Conservation (phyloP, 23 red algal genomes). For the Gracilaria domingensis region DNA sequence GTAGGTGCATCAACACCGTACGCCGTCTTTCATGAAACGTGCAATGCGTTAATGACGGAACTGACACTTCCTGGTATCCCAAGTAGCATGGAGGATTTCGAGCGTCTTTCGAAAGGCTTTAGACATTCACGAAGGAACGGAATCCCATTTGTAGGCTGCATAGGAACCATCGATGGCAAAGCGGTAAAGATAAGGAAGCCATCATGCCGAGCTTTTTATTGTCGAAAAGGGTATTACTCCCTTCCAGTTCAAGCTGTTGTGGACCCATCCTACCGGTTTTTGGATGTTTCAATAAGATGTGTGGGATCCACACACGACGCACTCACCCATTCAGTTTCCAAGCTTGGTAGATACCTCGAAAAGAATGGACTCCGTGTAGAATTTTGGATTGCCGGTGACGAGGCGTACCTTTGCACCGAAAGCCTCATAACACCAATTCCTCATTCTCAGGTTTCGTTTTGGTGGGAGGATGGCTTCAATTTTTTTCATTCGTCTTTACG, state of each 20-base stretch:
- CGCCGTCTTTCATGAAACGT: no score
- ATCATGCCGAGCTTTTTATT: background rate
- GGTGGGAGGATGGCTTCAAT: no score
- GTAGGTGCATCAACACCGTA: no score
- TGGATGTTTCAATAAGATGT: constrained; percentile 4
- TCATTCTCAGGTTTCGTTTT: background rate
- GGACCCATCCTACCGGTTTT: background rate
- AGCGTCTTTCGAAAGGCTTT: no score
- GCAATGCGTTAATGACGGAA: no score
- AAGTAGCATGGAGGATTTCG: no score
- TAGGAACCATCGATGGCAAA: no score
- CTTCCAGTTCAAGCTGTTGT: constrained; percentile 1
- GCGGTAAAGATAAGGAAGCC: constrained; percentile 12
- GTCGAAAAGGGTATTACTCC: background rate
- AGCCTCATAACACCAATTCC: constrained; percentile 24
- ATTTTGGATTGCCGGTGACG: background rate
- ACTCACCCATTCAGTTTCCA: background rate
- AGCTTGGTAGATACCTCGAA: background rate
- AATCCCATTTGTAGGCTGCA: no score
- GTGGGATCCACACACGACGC: background rate
- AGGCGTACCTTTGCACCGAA: background rate
- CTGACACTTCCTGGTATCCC: no score
- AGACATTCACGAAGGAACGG: no score
- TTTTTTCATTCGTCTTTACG: no score
- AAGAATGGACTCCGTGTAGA: background rate